phyloP scores from a whole-genome alignment of 495 filamentous ascomycete species.

The Lophiotrema nucula region DNA sequence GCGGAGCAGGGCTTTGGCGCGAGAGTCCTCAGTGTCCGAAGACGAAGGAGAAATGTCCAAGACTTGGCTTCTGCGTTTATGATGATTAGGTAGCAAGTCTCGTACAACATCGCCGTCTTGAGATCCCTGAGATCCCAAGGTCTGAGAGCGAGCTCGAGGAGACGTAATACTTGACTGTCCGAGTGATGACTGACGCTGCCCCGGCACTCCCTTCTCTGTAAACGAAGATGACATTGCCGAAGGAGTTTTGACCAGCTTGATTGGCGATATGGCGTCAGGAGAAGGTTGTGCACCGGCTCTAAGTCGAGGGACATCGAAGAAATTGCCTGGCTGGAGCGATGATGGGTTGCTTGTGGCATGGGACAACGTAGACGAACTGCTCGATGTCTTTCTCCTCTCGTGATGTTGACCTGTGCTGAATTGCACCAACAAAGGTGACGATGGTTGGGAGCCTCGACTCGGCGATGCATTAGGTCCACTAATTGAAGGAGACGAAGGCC shows the following conservation, averaged over 20 bases:
- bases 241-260: constrained; percentile 65
- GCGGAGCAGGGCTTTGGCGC: constrained; percentile 85
- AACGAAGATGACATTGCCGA: constrained; percentile 50
- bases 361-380: constrained; percentile 78
- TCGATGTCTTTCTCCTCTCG: constrained; percentile 76
- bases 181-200: constrained; percentile 43
- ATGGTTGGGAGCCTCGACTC: constrained; percentile 84
- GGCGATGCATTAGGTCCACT: constrained; percentile 83
- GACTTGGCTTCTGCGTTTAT: constrained; percentile 89
- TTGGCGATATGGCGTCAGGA: constrained; percentile 70
- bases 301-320: constrained; percentile 68
- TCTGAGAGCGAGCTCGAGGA: constrained; percentile 78
- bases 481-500: constrained; percentile 82
- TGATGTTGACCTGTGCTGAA: constrained; percentile 80
- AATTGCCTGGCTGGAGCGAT: constrained; percentile 67
- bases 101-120: constrained; percentile 84
- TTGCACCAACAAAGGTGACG: constrained; percentile 87
- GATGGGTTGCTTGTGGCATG: constrained; percentile 65
- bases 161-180: constrained; percentile 41
- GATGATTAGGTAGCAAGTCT: constrained; percentile 67
- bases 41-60: constrained; percentile 97
- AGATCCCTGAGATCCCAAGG: constrained; percentile 91
- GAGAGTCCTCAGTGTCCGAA: constrained; percentile 92
- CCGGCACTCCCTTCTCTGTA: constrained; percentile 51
- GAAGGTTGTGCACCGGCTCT: constrained; percentile 59